Evolutionary conservation across 2,329 filamentous ascomycete genomes (phyloP).

Genomic region (Xylaria sp.): DNA sequence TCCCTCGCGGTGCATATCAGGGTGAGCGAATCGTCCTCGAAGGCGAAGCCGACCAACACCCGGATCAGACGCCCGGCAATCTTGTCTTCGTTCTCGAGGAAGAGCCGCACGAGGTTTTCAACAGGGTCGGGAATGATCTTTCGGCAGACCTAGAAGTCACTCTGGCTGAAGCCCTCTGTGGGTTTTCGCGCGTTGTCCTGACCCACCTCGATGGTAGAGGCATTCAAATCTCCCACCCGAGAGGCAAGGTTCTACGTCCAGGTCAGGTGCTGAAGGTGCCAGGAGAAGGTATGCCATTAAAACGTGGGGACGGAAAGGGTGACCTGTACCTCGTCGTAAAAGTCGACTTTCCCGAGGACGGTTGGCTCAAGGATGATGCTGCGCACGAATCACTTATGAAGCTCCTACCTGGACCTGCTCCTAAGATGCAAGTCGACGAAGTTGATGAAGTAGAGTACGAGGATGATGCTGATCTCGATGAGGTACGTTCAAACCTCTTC

Average conservation of each 20-base stretch:
- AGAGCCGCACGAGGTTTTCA: slow-evolving; percentile 82
- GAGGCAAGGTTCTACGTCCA: slow-evolving; percentile 84
- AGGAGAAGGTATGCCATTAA: slow-evolving; percentile 94
- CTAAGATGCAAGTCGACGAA: slow-evolving; percentile 75
- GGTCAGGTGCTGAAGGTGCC: slow-evolving; percentile 85
- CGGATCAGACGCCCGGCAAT: slow-evolving; percentile 89
- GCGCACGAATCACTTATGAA: slow-evolving; percentile 77
- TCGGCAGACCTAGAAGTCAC: slow-evolving; percentile 84
- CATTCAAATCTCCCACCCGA: slow-evolving; percentile 81
- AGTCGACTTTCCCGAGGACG: slow-evolving; percentile 87
- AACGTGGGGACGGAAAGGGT: slow-evolving; percentile 83
- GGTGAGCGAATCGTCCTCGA: slow-evolving; percentile 91
- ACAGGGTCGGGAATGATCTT: slow-evolving; percentile 84
- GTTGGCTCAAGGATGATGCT: slow-evolving; percentile 80
- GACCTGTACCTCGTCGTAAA: slow-evolving; percentile 89
- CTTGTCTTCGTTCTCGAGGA: slow-evolving; percentile 91
- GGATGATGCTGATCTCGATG: slow-evolving; percentile 82
- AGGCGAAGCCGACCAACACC: slow-evolving; percentile 92
- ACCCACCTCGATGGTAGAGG: slow-evolving; percentile 94
- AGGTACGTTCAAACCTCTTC: slow-evolving; percentile 60
- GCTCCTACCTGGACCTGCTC: slow-evolving; percentile 74
- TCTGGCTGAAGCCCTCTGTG: slow-evolving; percentile 83
- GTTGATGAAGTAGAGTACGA: slow-evolving; percentile 91
- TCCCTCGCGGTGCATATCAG: slow-evolving; percentile 85
- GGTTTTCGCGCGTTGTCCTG: slow-evolving; percentile 89